These are phyloP conservation scores for Protostelium mycophagum DNA, from an alignment of 78 protist genomes.

Conservation along the genomic window DNA sequence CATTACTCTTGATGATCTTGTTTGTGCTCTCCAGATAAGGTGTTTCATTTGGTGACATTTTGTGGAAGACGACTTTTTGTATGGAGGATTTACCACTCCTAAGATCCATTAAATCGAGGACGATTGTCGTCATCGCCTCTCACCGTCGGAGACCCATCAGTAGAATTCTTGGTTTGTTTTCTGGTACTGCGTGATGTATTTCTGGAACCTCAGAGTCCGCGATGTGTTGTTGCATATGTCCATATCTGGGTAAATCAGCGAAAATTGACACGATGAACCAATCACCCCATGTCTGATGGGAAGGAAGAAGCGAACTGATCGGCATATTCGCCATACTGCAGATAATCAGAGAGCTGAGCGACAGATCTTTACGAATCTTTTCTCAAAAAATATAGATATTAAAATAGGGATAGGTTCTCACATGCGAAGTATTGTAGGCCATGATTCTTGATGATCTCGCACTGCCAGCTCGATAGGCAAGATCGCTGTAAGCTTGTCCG, in stretches of 20 bases:
- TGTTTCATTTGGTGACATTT: constrained; percentile 95
- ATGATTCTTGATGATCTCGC: not conserved
- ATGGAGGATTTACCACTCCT: constrained; percentile 89
- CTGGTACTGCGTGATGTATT: not conserved
- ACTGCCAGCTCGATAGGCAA: not conserved
- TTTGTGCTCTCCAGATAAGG: constrained; percentile 82
- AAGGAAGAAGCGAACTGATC: not conserved
- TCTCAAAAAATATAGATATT: not conserved
- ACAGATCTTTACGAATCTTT: not conserved
- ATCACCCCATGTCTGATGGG: not conserved
- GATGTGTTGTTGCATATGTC: not conserved
- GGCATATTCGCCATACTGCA: not conserved
- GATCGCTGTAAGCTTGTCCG: not conserved
- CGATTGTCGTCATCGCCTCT: not conserved
- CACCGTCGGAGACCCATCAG: constrained; percentile 69
- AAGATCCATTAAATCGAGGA: not conserved
- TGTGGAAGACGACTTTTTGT: constrained; percentile 92
- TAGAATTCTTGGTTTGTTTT: constrained; percentile 61
- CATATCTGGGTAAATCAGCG: not conserved
- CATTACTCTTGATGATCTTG: constrained; percentile 65
- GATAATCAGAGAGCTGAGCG: not conserved
- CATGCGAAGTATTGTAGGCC: not conserved
- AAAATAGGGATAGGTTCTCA: not conserved
- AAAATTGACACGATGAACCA: not conserved
- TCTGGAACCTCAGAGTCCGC: not conserved